Base-by-base conservation (phyloP, 805 yeast species). In the Saturnispora gosingensis region DNA sequence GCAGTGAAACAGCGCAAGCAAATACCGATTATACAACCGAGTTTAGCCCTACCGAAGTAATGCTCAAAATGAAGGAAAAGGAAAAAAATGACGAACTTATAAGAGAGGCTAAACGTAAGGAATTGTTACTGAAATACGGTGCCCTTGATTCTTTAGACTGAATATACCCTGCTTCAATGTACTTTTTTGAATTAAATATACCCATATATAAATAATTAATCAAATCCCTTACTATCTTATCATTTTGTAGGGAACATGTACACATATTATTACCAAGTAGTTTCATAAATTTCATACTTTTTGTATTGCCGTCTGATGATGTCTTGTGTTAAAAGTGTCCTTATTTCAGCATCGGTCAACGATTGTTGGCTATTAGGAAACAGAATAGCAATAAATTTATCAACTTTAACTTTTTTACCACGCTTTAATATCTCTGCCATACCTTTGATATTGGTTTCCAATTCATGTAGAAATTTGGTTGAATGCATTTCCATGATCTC, bases 31-130 rank as follows among this genome's bases (percentile, higher is more conserved):
- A 51, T 36, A 56, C 65, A n/a, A 54, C 64, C 6, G 72, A 73
- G 36, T 72, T 72, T 1, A 71, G 76, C 22, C 83, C 83, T 11
- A 77, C 82, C 0, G 69, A 70, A 30, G 71, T 72, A 0, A 67
- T 66, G 58, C 43, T 67, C 8, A 69, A 68, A 38, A 61, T 70
- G 51, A 69, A 69, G 43, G 59, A 67, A 57, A 57, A 64, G 52
- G 64, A 70, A 34, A 58, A 63, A 36, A 65, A 65, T 25, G 64
- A 61, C 15, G 59, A 56, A 25, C 55, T 61, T 9, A 53, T 59
- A 44, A 61, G 67, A 34, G 64, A 65, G 27, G 57, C 61, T 20
- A 60, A 67, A 39, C 62, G 68, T 49, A 62, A 59, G 34, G 59
- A 64, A 42, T 54, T 77, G 42, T 48, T 72, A 5, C 65, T 56